phyloP scores from a whole-genome alignment of 2,329 filamentous ascomycete species.

The Sporothrix phasma region DNA sequence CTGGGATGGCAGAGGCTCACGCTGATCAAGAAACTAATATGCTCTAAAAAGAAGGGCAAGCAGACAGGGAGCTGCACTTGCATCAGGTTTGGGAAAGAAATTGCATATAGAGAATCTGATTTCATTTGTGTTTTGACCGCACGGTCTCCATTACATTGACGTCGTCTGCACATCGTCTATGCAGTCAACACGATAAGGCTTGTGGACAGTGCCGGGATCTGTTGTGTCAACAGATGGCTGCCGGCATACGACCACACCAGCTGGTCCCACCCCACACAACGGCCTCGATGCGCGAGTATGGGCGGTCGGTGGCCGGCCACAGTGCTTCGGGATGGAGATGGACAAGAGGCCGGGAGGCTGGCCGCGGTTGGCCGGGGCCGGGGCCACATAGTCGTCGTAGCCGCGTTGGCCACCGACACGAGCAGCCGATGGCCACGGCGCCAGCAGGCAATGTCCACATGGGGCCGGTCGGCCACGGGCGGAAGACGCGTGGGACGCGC shows the following conservation, averaged over 20 bases:
- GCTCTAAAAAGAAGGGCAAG: not conserved
- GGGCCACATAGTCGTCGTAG: conserved; percentile 14
- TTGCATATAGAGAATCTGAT: not conserved
- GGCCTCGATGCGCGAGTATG: not conserved
- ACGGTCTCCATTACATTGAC: too few relatives aligned
- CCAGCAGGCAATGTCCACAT: conserved; percentile 31
- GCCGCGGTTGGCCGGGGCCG: not conserved
- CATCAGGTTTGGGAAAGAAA: not conserved
- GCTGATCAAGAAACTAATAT: not conserved
- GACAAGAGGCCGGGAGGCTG: not conserved
- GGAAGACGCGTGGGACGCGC: conserved; percentile 20
- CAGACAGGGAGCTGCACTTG: not conserved
- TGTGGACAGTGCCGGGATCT: conserved; percentile 26
- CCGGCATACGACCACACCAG: conserved; percentile 23
- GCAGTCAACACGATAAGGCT: conserved; percentile 26
- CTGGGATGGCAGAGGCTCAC: not conserved
- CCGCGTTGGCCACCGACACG: conserved; percentile 31
- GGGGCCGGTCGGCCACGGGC: conserved; percentile 9
- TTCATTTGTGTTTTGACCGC: not conserved
- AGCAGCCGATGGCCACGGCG: conserved; percentile 22
- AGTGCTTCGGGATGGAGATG: conserved; percentile 10
- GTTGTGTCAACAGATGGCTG: conserved; percentile 21
- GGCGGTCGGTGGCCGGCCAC: not conserved
- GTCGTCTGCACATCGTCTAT: not conserved
- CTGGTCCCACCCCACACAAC: conserved; percentile 18